phyloP scores from a whole-genome alignment of 805 yeast species.

The Barnettozyma sp. region DNA sequence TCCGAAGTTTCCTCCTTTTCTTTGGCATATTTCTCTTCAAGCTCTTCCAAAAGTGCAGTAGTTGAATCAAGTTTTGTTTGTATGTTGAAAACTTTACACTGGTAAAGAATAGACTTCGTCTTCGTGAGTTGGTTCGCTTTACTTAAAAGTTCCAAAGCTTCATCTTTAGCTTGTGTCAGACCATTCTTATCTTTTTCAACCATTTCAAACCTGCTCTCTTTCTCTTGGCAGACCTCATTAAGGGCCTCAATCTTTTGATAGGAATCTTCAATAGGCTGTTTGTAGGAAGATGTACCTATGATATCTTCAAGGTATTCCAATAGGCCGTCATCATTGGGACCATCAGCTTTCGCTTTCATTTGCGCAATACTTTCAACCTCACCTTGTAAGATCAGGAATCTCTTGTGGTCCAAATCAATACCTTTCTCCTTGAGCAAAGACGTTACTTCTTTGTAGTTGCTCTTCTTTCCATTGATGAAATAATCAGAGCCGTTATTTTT shows the following conservation, averaged over 20 bases:
- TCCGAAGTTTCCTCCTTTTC: conserved; percentile 39
- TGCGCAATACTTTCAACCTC: conserved; percentile 98
- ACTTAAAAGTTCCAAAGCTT: conserved; percentile 58
- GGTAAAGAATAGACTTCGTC: conserved; percentile 49
- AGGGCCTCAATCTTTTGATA: conserved; percentile 57
- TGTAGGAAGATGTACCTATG: conserved; percentile 87
- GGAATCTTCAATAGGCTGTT: conserved; percentile 63
- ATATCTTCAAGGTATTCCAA: conserved; percentile 94
- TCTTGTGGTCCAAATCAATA: conserved; percentile 88
- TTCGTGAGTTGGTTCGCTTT: conserved; percentile 55
- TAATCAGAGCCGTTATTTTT: conserved; percentile 74
- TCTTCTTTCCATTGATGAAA: conserved; percentile 59
- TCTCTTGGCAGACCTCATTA: conserved; percentile 75
- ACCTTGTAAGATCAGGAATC: conserved; percentile 93
- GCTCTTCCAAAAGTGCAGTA: conserved; percentile 30
- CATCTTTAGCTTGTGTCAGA: conserved; percentile 57
- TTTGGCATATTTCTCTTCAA: conserved; percentile 34
- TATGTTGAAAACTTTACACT: conserved; percentile 39
- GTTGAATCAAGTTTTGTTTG: conserved; percentile 34
- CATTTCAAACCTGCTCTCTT: conserved; percentile 69
- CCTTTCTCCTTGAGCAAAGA: conserved; percentile 69
- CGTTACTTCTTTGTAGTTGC: conserved; percentile 77
- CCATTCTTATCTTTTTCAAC: conserved; percentile 68
- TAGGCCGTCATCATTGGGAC: conserved; percentile 86
- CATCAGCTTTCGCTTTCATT: conserved; percentile 96